Evolutionary conservation across 108 stramenopile species (phyloP).

Genomic region (Discostella stelligeroides): DNA sequence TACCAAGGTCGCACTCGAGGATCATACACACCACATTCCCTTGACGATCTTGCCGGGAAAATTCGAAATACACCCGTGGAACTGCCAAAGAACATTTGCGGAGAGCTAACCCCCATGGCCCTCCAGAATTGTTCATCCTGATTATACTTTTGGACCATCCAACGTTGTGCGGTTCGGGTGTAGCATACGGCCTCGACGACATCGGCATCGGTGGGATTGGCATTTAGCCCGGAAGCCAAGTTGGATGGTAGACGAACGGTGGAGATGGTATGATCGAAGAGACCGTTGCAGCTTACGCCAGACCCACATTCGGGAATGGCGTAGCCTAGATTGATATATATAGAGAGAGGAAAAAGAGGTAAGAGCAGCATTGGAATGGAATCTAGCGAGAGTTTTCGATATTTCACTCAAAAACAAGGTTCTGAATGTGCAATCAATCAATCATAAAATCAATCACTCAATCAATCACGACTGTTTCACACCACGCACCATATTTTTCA

Average conservation of each 20-base stretch:
- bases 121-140: conserved; percentile 30
- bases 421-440: no score
- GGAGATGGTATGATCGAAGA: conserved; percentile 30
- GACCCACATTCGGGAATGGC: conserved; percentile 33
- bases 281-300: conserved; percentile 31
- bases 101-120: conserved; percentile 39
- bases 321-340: conserved; percentile 11
- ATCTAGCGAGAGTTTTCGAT: no score
- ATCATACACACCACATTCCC: conserved; percentile 60
- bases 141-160: conserved; percentile 44
- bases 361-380: no score
- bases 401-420: no score
- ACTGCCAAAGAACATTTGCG: conserved; percentile 59
- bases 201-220: conserved; percentile 30
- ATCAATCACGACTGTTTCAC: no score
- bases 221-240: conserved; percentile 20
- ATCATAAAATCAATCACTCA: no score
- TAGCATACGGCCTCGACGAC: conserved; percentile 43
- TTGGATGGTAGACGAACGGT: conserved; percentile 31
- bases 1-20: conserved; percentile 74
- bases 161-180: conserved; percentile 25
- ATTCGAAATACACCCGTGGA: conserved; percentile 61
- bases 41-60: conserved; percentile 50
- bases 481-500: conserved; percentile 8
- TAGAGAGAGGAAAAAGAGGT: no score